phyloP scores from a whole-genome alignment of 371 early-diverging fungal species.

The Mucor ambiguus region DNA sequence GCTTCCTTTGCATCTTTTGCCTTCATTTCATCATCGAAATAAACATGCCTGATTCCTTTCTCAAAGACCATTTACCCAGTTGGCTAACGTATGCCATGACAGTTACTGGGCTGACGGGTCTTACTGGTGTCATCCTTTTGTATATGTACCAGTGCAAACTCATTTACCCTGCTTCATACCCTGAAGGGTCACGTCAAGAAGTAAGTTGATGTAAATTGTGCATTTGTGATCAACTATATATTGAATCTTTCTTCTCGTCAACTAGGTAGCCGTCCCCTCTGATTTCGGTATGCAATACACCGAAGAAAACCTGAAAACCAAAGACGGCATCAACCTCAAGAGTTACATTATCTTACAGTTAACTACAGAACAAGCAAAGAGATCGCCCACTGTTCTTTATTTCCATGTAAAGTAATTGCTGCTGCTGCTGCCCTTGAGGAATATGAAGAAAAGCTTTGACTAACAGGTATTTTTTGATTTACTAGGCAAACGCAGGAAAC shows the following conservation, averaged over 20 bases:
- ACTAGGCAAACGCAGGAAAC: conserved; percentile 93
- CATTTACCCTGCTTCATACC: conserved; percentile 84
- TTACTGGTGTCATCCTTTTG: conserved; percentile 56
- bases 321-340: conserved; percentile 78
- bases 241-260: too few relatives aligned
- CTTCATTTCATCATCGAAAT: background rate
- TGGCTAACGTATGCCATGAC: conserved; percentile 50
- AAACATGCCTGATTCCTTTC: conserved; percentile 17
- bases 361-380: conserved; percentile 55
- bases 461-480: conserved; percentile 4
- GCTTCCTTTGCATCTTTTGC: background rate
- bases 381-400: conserved; percentile 79
- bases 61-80: conserved; percentile 32
- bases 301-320: conserved; percentile 79
- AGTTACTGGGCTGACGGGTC: conserved; percentile 44
- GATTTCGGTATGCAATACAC: conserved; percentile 69
- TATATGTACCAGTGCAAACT: conserved; percentile 85
- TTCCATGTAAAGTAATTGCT: conserved; percentile 80
- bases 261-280: conserved; percentile 74
- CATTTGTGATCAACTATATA: background rate
- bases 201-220: conserved; percentile 36
- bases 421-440: background rate
- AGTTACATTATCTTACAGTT: conserved; percentile 77
- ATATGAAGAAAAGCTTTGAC: background rate
- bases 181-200: conserved; percentile 73